These are phyloP conservation scores for Paramecium pentaurelia DNA, from an alignment of 73 alveolate species.

Conservation along the genomic window DNA sequence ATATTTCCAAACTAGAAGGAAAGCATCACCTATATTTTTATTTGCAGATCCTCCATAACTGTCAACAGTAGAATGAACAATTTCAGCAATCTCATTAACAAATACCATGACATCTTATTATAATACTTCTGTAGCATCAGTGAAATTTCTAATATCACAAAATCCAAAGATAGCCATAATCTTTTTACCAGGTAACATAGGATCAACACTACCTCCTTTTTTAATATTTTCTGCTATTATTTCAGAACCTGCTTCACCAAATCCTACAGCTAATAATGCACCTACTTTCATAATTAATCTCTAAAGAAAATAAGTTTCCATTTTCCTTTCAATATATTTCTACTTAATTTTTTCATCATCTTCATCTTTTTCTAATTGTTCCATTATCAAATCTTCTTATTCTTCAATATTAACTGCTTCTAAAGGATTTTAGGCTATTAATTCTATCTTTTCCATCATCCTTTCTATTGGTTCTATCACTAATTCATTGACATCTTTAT, in stretches of 20 bases:
- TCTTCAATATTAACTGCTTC: constrained; percentile 79
- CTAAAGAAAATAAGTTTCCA: constrained; percentile 91
- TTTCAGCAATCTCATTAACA: no score
- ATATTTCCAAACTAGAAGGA: no score
- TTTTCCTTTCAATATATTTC: constrained; percentile 39
- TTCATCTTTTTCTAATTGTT: constrained; percentile 47
- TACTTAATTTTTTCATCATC: constrained; percentile 7
- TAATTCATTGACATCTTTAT: constrained; percentile 70
- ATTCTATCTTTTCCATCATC: constrained; percentile 79
- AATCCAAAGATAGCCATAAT: constrained; percentile 95
- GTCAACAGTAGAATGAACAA: no score
- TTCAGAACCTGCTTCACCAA: constrained; percentile 99
- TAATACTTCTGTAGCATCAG: constrained; percentile 74
- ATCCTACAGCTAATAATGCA: constrained; percentile 93
- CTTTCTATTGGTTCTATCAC: constrained; percentile 82
- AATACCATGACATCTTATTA: no score
- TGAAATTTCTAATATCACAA: constrained; percentile 95
- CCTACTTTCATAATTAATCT: constrained; percentile 93
- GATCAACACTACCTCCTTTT: constrained; percentile 91
- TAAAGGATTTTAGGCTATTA: constrained; percentile 82
- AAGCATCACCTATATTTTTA: no score
- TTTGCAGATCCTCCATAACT: no score
- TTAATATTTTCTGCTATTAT: constrained; percentile 94
- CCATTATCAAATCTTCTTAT: constrained; percentile 50
- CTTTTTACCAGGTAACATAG: constrained; percentile 95